Percentiles rank a stretch among this genome's conserved stretches.
Conservation (phyloP, 2,329 filamentous ascomycete species). For the Botrytis byssoidea region DNA sequence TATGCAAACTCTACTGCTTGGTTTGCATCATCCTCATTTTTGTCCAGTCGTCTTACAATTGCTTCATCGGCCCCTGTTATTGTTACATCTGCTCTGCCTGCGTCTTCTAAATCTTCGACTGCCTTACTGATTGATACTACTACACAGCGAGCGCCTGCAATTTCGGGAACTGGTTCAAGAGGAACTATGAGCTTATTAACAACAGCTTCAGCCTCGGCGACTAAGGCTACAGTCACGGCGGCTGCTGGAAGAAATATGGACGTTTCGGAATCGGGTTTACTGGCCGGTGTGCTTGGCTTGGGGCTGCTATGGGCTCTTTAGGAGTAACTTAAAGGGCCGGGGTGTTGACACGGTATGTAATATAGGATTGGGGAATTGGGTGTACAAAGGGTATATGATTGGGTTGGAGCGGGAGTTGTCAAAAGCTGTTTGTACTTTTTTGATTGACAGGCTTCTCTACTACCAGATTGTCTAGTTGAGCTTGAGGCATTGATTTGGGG, state of each 20-base stretch:
- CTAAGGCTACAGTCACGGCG: neutral
- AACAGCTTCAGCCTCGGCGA: neutral
- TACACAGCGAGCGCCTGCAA: neutral
- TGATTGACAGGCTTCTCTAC: neutral
- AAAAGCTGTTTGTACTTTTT: neutral
- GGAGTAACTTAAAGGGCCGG: neutral
- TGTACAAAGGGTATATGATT: neutral
- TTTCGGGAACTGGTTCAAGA: neutral
- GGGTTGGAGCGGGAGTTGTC: neutral
- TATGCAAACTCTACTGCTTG: slow-evolving; percentile 1
- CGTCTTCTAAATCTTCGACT: neutral
- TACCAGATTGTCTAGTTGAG: neutral
- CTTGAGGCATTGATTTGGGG: neutral
- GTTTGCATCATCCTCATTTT: neutral
- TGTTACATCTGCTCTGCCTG: neutral
- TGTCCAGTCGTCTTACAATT: slow-evolving; percentile 7
- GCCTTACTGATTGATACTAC: slow-evolving; percentile 16
- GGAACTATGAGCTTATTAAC: neutral
- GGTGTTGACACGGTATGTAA: neutral
- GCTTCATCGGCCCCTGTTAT: neutral
- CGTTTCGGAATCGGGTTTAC: neutral
- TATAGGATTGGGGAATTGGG: neutral
- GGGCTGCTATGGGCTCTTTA: neutral
- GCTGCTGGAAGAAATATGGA: slow-evolving; percentile 1
- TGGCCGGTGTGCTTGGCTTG: neutral